phyloP scores from a whole-genome alignment of 306 rosid species.

The Geum urbanum region DNA sequence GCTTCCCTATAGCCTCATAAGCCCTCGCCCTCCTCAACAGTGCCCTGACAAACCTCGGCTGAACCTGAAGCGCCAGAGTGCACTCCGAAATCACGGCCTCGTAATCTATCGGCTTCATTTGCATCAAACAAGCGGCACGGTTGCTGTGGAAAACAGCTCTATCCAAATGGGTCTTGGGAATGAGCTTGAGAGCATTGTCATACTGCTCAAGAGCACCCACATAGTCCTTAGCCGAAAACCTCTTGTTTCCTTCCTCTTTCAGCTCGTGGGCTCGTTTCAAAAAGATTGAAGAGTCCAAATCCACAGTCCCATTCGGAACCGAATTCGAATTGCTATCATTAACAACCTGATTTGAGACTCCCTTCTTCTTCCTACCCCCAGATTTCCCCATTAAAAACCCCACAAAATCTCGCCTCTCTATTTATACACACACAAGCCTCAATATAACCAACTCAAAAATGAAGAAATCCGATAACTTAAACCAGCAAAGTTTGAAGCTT shows the following conservation, averaged over 20 bases:
- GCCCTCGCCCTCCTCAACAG: constrained; percentile 86
- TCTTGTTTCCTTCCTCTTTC: constrained; percentile 84
- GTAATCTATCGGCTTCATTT: constrained; percentile 88
- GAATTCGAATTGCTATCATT: constrained; percentile 40
- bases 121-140: constrained; percentile 90
- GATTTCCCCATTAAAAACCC: constrained; percentile 76
- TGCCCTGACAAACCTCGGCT: constrained; percentile 74
- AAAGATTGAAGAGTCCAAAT: constrained; percentile 71
- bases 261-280: constrained; percentile 90
- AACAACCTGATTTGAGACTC: constrained; percentile 49
- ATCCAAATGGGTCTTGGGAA: constrained; percentile 76
- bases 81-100: constrained; percentile 87
- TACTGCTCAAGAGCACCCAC: constrained; percentile 86
- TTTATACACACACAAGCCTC: not conserved
- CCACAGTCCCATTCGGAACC: constrained; percentile 56
- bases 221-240: constrained; percentile 77
- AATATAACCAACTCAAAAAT: constrained; percentile 21
- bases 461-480: not conserved
- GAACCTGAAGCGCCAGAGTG: constrained; percentile 85
- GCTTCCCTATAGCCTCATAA: constrained; percentile 71
- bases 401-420: not conserved
- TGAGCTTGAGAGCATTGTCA: constrained; percentile 74
- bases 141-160: constrained; percentile 91
- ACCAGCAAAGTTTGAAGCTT: not conserved
- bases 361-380: constrained; percentile 85